Base-by-base conservation (phyloP, 108 stramenopile species). In the Seminavis robusta region DNA sequence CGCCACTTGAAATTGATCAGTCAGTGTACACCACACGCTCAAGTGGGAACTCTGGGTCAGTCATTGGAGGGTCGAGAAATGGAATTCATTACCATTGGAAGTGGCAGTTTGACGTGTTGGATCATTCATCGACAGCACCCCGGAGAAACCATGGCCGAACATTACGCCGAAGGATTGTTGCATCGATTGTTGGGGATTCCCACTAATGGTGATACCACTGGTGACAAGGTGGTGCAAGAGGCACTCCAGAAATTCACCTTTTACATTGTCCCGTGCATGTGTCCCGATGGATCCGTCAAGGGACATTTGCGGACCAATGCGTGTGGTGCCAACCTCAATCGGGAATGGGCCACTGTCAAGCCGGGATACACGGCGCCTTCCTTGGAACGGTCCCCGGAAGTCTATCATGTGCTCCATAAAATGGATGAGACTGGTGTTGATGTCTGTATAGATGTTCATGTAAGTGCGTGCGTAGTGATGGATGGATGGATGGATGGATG, bases 361-460 rank as follows among this genome's bases (percentile, higher is more conserved):
- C 67, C 63, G 11, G 53, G 61, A 31, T 92, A 94, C 49, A 66
- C 77, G 47, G 94, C 94, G 5, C 94, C 94, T 9, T 81, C 86
- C 0, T 27, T 80, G 53, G 72, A 77, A 43, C 66, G 88, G 26
- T 86, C 84, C 13, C 94, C 94, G 4, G 94, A 94, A 70, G 94
- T 94, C 0, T 69, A 76, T 44, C 61, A 67, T 28, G 90, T 92
- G 2, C 61, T 94, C 50, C 63, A 68, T 31, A 79, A 84, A 51
- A 90, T 94, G 86, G 88, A 92, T 57, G 63, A 67, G 37, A 84
- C 75, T 27, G 87, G 90, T 16, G 84, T 84, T 20, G 94, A 94
- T 71, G 68, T 73, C 47, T 94, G 88, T 59, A 47, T 88, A 56
- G 94, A 94, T 60, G 67, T 92, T 15, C 94, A 94, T 56, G n/a